These are phyloP conservation scores for Geranomyces michiganensis DNA, from an alignment of 192 early-diverging fungal species.

Conservation along the genomic window DNA sequence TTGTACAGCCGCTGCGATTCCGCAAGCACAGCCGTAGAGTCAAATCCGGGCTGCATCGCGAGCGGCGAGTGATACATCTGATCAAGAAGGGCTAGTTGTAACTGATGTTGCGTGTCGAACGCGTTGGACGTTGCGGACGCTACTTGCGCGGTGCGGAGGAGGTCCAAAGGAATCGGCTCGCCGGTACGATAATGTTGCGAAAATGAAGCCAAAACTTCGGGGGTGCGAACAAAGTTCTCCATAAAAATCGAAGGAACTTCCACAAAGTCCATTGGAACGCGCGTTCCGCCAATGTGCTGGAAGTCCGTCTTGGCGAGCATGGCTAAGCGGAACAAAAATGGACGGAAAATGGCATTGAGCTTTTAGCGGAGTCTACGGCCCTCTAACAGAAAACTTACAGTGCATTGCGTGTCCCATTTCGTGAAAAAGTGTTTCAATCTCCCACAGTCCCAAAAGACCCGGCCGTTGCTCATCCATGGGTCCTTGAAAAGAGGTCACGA, in stretches of 20 bases:
- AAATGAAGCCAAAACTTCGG: conserved; percentile 72
- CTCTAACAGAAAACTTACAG: conserved; percentile 58
- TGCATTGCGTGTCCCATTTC: conserved; percentile 99
- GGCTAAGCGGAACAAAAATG: conserved; percentile 39
- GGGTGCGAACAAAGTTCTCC: conserved; percentile 85
- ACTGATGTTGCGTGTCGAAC: conserved; percentile 83
- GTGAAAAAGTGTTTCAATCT: conserved; percentile 97
- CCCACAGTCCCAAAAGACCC: conserved; percentile 69
- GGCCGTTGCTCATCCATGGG: conserved; percentile 46
- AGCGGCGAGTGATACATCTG: conserved; percentile 80
- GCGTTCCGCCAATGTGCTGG: conserved; percentile 95
- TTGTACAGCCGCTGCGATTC: conserved; percentile 63
- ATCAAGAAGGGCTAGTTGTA: conserved; percentile 90
- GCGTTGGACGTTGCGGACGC: conserved; percentile 42
- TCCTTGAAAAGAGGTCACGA: conserved; percentile 49
- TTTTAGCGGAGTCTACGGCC: no score
- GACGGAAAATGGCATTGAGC: neutral
- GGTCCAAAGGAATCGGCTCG: conserved; percentile 54
- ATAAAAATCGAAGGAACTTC: conserved; percentile 96
- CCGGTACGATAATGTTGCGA: conserved; percentile 75
- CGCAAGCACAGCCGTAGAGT: conserved; percentile 59
- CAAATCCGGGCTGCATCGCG: conserved; percentile 48
- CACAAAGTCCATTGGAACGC: conserved; percentile 94
- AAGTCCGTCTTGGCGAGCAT: conserved; percentile 93
- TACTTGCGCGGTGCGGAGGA: conserved; percentile 19